phyloP scores from a whole-genome alignment of 2,329 filamentous ascomycete species.

The Plenodomus lindquistii region DNA sequence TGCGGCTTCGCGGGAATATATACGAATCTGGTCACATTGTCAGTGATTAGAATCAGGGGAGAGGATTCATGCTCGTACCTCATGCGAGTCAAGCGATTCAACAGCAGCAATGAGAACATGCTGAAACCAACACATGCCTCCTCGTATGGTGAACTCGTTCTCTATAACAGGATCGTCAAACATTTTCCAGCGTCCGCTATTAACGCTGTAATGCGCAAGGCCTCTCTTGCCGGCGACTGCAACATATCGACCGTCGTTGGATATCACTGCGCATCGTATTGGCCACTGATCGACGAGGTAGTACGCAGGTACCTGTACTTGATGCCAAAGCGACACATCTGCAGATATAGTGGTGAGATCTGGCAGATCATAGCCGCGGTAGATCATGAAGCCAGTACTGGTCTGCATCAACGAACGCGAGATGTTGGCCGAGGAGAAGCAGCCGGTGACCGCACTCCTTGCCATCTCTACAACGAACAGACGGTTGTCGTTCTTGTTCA shows the following conservation, averaged over 20 bases:
- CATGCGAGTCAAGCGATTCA: conserved; percentile 80
- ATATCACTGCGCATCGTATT: conserved; percentile 83
- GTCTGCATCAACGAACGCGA: conserved; percentile 88
- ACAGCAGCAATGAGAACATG: conserved; percentile 92
- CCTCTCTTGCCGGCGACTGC: conserved; percentile 94
- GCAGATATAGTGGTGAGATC: conserved; percentile 90
- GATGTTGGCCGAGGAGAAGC: conserved; percentile 88
- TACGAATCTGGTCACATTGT: conserved; percentile 62
- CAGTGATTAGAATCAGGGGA: conserved; percentile 3
- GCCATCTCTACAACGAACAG: conserved; percentile 92
- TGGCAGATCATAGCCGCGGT: conserved; percentile 88
- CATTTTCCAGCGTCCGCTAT: conserved; percentile 93
- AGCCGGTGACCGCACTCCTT: conserved; percentile 88
- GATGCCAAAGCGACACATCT: conserved; percentile 94
- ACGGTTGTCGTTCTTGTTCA: conserved; percentile 71
- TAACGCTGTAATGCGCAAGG: conserved; percentile 92
- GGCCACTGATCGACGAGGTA: conserved; percentile 95
- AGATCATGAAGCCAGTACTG: conserved; percentile 85
- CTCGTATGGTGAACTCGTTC: conserved; percentile 87
- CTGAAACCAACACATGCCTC: conserved; percentile 98
- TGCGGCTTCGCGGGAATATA: conserved; percentile 85
- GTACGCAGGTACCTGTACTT: conserved; percentile 77
- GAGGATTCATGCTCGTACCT: conserved; percentile 52
- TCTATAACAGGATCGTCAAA: conserved; percentile 82
- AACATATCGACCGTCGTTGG: conserved; percentile 88